Evolutionary conservation across 345 rosid genomes (phyloP).

Genomic region (Acer yangbiense): DNA sequence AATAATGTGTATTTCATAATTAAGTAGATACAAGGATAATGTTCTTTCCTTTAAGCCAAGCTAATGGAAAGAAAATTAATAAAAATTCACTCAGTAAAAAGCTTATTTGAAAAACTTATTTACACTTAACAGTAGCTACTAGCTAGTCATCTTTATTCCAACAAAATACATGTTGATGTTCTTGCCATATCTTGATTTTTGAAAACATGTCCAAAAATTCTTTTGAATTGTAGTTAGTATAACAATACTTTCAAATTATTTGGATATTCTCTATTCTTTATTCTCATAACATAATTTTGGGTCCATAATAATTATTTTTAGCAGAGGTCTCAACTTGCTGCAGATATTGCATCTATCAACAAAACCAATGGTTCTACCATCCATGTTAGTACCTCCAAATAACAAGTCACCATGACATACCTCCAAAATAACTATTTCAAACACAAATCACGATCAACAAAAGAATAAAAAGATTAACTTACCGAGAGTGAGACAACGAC

Average conservation of each 20-base stretch:
- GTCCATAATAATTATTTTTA: not conserved
- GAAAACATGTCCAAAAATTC: not conserved
- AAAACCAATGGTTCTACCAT: slow-evolving; percentile 6
- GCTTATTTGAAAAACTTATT: not conserved
- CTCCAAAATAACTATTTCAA: not conserved
- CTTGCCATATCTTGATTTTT: not conserved
- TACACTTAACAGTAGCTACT: not conserved
- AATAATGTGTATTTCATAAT: not conserved
- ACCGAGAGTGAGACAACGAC: too few species aligned
- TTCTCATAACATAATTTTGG: not conserved
- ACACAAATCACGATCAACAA: too few species aligned
- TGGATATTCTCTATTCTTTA: not conserved
- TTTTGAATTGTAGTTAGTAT: not conserved
- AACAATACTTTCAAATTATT: not conserved
- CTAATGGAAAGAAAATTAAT: not conserved
- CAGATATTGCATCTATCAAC: slow-evolving; percentile 6
- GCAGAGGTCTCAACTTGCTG: not conserved
- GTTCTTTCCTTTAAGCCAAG: not conserved
- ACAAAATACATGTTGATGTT: not conserved
- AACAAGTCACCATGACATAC: not conserved
- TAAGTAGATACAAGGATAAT: not conserved
- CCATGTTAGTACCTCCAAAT: not conserved
- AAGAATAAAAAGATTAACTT: too few species aligned
- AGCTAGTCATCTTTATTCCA: not conserved
- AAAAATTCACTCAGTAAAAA: not conserved